Base-by-base conservation (phyloP, 2,329 filamentous ascomycete species). In the Exophiala dermatitidis region DNA sequence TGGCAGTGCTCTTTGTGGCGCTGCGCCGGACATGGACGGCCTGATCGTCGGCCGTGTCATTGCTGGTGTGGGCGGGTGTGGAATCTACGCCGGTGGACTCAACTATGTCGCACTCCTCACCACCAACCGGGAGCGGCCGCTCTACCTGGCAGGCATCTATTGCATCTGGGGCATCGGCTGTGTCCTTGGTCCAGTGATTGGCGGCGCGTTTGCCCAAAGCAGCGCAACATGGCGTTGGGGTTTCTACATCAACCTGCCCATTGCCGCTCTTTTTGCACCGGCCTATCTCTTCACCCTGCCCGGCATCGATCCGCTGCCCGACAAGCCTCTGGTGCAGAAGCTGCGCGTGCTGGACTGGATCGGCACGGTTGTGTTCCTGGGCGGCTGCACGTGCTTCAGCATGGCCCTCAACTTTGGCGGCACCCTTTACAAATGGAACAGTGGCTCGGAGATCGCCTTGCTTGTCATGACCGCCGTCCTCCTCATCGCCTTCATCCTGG, bases 41-140 rank as follows among this genome's bases (percentile, higher is more conserved):
- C 56, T 65, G 19, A 65, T 65, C 37, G 46, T 63, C n/a, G 64
- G 63, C 5, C 61, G 64, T 32, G 64, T 61, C 3, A 45, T 65
- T 26, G 63, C 64, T 9, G 63, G 64, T 8, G 51, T 63, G 28
- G 64, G 64, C 10, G 59, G 59, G 1, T 52, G 57, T 28, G 63
- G 57, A n/a, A 46, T 65, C 26, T 60, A 41, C 12, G 78, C 89
- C 44, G 73, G 81, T 58, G 81, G 76, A 0, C 76, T 87, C 64
- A 90, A 90, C 66, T 83, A 87, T 65, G 75, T 90, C 12, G 71
- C 69, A 12, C 5, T 19, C 7, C 5, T 41, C 6, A 41, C 38
- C 6, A 19, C 12, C 5, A 6, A 5, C 28, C 4, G 7, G 43
- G 63, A 66, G 43, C 52, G 60, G 48, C 60, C 66, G 0, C 38